Base-by-base conservation (phyloP, 441 rosid species). In the Populus tomentosa region DNA sequence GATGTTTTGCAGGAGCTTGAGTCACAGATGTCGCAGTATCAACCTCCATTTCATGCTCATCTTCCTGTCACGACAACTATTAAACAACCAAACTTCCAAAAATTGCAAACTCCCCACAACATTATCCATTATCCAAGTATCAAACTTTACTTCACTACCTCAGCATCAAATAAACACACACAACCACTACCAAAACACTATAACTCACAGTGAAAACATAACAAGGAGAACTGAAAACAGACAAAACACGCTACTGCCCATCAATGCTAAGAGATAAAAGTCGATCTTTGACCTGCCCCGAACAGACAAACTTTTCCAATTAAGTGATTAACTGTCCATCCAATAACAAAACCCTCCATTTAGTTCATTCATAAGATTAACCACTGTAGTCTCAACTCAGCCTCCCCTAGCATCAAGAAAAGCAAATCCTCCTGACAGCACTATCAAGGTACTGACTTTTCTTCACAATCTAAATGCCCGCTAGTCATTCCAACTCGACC, bases 31-130 rank as follows among this genome's bases (percentile, higher is more conserved):
- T 78, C 1, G 89, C 92, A 1, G 88, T 88, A 81, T 91, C 92
- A 38, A 91, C 89, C 85, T 91, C 95, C 94, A 91, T 91, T 62
- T 89, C 91, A 66, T 88, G 88, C 28, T 87, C 94, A 79, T 87
- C 92, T 24, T 91, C 94, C 95, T 91, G 75, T 35, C 66, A 30
- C 28, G 78, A 79, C 32, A 73, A 59, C 66, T 3, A 38, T 67
- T 11, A 63, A 36, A 56, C 50, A 42, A 59, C 35, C 28, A 50
- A 64, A 67, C 14, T 7, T 42, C 2, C 2, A 59, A 79, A 70
- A 8, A 74, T 11, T 4, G 1, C 11, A 38, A 24, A 23, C 23
- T 40, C 28, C 10, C 10, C 16, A 1, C 38, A 18, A 8, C 61
- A 67, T 28, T 30, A 61, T 61, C 64, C 70, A 67, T 28, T n/a